Evolutionary conservation across 352 stramenopile species (phyloP), one percentile per base, ranked within the genome.

Genomic region (Stramenopiles sp.): DNA sequence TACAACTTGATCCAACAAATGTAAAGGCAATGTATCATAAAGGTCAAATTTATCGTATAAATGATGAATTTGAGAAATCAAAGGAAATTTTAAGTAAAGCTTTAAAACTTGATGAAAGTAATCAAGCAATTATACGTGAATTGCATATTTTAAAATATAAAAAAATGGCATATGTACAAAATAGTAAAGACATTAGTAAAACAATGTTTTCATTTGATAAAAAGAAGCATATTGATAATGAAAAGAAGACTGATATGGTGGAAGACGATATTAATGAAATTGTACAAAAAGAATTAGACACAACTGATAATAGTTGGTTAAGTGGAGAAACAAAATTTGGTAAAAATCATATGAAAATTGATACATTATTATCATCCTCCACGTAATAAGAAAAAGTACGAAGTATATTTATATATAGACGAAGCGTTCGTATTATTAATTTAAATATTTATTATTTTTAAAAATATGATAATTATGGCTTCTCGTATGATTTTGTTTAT

Each of bases 21-120:
- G 65, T 76, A 7, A 76, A 76, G 65, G 65, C 65, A 31, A 31
- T 76, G 65, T 76, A 76, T 76, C 65, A 76, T 76, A 31, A 33
- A 20, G 65, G 30, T 13, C 65, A 76, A 33, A 33, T 76, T 31
- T 76, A 76, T 76, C 4, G 65, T 13, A 33, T 76, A 13, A 33
- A 33, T 33, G 65, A 76, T 76, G 65, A 76, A 31, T 76, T 76
- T 13, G 65, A 76, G 4, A 7, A 33, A 76, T 4, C 65, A 4
- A 33, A 31, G 7, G 4, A 20, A 7, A 76, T 33, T 33, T 13
- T 76, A 13, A 33, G 4, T 4, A 4, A 31, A 31, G 30, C 31
- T 4, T 31, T 76, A 20, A 20, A 76, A 76, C 30, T 76, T 7
- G 65, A 33, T 33, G 30, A 4, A 76, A 20, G 4, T 13, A 76